Base-by-base conservation (phyloP, 164 flowering plant genomes). In the Nelumbo lutea region DNA sequence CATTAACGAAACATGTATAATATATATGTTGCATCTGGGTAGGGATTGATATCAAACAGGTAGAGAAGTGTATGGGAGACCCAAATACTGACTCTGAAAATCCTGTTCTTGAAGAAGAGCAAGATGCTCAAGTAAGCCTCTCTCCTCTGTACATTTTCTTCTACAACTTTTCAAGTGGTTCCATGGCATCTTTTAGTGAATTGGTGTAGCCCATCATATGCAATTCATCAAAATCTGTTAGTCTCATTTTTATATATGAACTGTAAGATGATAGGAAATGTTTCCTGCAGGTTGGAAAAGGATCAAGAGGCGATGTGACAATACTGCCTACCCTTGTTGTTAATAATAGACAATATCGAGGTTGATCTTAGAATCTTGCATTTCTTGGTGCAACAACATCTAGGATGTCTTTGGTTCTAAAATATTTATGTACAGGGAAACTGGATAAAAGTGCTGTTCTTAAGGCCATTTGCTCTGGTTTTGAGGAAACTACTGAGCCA, bases 401-500 rank as follows among this genome's bases (percentile, higher is more conserved):
- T 51, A 56, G 39, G 68, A 42, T 57, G 53, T 65, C 58, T 68
- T 71, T 59, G 2, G 66, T 68, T 65, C 80, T 76, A 38, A 79
- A 38, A 41, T 55, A 44, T 59, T 42, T 69, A 27, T 38, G 66
- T 86, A 72, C 92, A 96, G 99, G 97, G 15, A 96, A 93, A 83
- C 81, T 96, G 83, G 96, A 81, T 73, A 93, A 84, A 78, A 88
- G 93, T 71, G 95, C 97, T 73, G 97, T 96, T 72, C 74, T 93
- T 78, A 96, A 90, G 82, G 99, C 99, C 61, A 83, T 96, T 61
- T 96, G 98, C 83, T 66, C 99, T 78, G 99, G 99, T 79, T 96
- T 96, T 84, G 91, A 96, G 82, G 99, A 96, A 86, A 90, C 97
- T 39, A 96, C 99, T 53, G 98, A 93, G 66, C 99, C 99, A 44